Evolutionary conservation across 192 early-diverging fungal species (phyloP).

Genomic region (Phycomyces nitens): DNA sequence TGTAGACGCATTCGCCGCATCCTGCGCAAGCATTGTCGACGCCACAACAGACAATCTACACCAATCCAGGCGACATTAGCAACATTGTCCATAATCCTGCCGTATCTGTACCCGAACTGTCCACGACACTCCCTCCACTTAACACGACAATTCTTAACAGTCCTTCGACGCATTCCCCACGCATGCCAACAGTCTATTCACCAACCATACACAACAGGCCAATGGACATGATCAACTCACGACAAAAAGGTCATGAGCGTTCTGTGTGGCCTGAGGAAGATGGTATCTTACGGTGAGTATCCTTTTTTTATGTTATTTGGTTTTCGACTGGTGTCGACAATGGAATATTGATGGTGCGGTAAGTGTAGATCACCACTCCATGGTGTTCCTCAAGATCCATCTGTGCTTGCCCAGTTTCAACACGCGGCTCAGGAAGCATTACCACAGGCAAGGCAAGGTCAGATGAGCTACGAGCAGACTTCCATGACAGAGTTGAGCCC

Average conservation of each 20-base stretch:
- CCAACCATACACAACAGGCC: conserved; percentile 3
- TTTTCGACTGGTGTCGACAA: conserved; percentile 82
- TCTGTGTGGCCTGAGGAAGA: background rate
- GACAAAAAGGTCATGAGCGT: background rate
- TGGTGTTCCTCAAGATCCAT: conserved; percentile 18
- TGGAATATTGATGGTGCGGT: conserved; percentile 54
- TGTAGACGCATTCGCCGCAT: no score
- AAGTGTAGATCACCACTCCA: conserved; percentile 42
- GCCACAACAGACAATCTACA: background rate
- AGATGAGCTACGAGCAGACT: background rate
- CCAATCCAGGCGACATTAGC: conserved; percentile 15
- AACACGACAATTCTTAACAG: conserved; percentile 2
- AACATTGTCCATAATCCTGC: conserved; percentile 16
- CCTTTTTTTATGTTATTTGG: background rate
- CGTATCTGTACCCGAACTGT: conserved; percentile 13
- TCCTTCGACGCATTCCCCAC: background rate
- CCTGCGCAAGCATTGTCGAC: no score
- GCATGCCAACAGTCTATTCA: conserved; percentile 3
- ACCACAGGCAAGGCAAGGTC: no score
- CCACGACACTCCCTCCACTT: conserved; percentile 23
- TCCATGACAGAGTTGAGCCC: conserved; percentile 16
- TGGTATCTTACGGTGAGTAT: background rate
- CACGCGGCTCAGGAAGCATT: background rate
- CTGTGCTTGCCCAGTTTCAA: conserved; percentile 30
- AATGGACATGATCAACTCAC: conserved; percentile 2